Evolutionary conservation across 805 yeast species (phyloP), one percentile per base, ranked within the genome.

Genomic region (Nakazawaea wyomingensis): DNA sequence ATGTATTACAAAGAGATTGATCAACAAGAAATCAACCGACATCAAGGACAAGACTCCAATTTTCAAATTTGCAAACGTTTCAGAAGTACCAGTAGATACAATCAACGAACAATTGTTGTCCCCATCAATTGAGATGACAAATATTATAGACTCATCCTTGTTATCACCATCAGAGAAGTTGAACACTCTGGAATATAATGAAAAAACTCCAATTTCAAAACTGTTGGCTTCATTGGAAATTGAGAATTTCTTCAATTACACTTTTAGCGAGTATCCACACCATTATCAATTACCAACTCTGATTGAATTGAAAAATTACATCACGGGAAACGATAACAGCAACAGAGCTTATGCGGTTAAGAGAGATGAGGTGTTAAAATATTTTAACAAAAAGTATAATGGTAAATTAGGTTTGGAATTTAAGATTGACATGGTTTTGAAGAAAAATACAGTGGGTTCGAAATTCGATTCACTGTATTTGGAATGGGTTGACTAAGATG

Each of bases 251-350:
- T 62, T 66, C 43, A 66, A 66, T 34, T 58, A 71, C 37, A 51
- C 61, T 39, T 64, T 55, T 58, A 57, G 56, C 32, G 49, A 59
- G 17, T 77, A 77, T 50, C 88, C 89, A 29, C 76, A 69, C 65
- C 65, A 76, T 54, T 83, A 78, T 72, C 96, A 95, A 24, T 71
- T 93, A 51, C 98, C 98, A 40, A 68, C 77, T 10, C 87, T 85
- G 61, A 49, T 59, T 29, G 84, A 79, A 47, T 71, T 91, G 45
- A 74, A 73, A 54, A 66, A 68, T 39, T 86, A 74, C 60, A 77
- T 90, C 43, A 76, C 78, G 24, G 95, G 95, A 16, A 71, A 72
- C 44, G 86, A 79, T 58, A 79, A 78, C 19, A 64, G 78, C n/a
- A 71, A 74, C 49, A 72, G 85, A 54, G 72, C 81, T 33, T 80